Evolutionary conservation across 441 rosid species (phyloP), one percentile per base, ranked within the genome.

Genomic region (Gossypium lobatum): DNA sequence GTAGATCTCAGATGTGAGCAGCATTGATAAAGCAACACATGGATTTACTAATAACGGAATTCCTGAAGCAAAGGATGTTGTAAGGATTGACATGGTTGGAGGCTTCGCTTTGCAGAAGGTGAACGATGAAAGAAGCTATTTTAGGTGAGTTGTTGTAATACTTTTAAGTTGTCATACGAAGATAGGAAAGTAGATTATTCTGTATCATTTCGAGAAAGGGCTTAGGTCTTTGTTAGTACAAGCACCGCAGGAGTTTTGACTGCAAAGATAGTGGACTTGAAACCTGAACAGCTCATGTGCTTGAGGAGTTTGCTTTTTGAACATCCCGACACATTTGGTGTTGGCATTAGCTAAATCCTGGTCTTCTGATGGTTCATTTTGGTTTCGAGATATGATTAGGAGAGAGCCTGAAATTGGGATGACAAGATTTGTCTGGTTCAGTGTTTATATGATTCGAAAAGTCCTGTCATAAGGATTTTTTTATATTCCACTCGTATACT

Each of bases 51-150:
- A 77, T 78, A 89, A 87, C 52, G 81, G 80, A 61, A 79, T 89
- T 58, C 91, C 91, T 25, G 89, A 89, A 80, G 85, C 83, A 20
- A 79, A 79, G 69, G 95, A 90, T 64, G 92, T 87, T 46, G 90
- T 89, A 64, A 87, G 97, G 85, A 79, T 92, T 73, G 97, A 85
- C 69, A 11, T 91, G 67, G 88, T 88, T 34, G 99, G 98, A 59
- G 99, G 98, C 64, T 91, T 87, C 78, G 98, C 95, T 6, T 63
- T 91, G 52, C 99, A 93, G 77, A 95, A 88, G 85, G 97, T 93
- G 79, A 78, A 86, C 59, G 48, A 86, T 14, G 81, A 81, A 78
- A 87, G 92, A 85, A 92, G 97, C 85, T 93, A 90, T 81, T 80
- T 95, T 54, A 85, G 98, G 98, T 95, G 73, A 82, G 89, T 79